phyloP scores from a whole-genome alignment of 176 grass and related monocot genomes.

The Aegilops speltoides region DNA sequence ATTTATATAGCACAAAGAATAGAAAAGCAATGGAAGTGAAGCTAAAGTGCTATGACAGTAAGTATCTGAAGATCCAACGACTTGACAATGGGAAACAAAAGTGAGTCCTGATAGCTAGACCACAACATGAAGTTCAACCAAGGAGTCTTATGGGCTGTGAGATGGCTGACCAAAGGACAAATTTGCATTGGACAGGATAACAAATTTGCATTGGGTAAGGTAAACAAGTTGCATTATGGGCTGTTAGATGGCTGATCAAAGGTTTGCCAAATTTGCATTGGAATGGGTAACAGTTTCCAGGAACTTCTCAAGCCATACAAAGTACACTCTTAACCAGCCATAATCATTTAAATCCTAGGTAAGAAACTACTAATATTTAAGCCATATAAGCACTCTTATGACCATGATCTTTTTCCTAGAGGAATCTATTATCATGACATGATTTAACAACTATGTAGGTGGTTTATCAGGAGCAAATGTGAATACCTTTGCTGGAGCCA shows the following conservation, averaged over 20 bases:
- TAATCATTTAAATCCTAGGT: background rate
- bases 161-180: background rate
- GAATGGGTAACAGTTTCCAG: background rate
- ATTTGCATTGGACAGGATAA: background rate
- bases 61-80: background rate
- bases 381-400: background rate
- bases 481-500: slow-evolving; percentile 70
- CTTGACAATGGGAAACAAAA: background rate
- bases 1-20: background rate
- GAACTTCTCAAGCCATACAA: background rate
- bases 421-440: background rate
- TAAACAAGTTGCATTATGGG: background rate
- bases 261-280: background rate
- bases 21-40: background rate
- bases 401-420: background rate
- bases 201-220: too few species aligned
- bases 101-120: background rate
- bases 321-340: background rate
- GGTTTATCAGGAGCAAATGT: background rate
- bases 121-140: background rate
- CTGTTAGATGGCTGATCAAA: background rate
- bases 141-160: background rate
- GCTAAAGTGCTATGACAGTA: background rate
- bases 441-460: background rate
- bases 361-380: background rate